Conservation (phyloP, 768 basidiomycete species). For the Pleurotus tuoliensis region DNA sequence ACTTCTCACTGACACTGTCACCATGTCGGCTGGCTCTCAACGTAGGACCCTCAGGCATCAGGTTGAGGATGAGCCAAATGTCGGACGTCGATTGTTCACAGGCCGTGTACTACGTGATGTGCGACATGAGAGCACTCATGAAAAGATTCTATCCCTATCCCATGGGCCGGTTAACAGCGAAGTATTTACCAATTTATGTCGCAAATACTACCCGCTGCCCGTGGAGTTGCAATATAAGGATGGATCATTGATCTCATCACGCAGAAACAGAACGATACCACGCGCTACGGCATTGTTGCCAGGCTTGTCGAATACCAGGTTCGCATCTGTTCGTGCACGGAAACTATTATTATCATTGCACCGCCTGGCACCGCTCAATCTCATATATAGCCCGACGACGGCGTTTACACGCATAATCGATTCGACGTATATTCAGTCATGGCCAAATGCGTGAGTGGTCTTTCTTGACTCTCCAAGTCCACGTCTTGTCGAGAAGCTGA, state of each 20-base stretch:
- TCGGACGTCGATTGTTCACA: no score
- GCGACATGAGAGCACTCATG: no score
- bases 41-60: no score
- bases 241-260: background rate
- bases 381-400: background rate
- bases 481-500: background rate
- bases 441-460: background rate
- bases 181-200: no score
- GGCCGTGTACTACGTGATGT: no score
- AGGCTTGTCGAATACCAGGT: background rate
- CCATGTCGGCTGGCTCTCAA: no score
- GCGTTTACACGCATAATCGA: background rate
- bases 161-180: no score
- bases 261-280: background rate
- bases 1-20: no score
- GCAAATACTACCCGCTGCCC: no score
- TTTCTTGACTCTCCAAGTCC: background rate
- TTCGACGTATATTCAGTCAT: background rate
- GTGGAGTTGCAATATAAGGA: no score
- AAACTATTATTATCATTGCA: background rate
- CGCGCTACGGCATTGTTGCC: background rate
- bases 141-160: no score
- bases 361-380: background rate
- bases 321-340: background rate
- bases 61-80: no score